Evolutionary conservation across 1,284 basidiomycete species (phyloP).

Genomic region (Naganishia sp.): DNA sequence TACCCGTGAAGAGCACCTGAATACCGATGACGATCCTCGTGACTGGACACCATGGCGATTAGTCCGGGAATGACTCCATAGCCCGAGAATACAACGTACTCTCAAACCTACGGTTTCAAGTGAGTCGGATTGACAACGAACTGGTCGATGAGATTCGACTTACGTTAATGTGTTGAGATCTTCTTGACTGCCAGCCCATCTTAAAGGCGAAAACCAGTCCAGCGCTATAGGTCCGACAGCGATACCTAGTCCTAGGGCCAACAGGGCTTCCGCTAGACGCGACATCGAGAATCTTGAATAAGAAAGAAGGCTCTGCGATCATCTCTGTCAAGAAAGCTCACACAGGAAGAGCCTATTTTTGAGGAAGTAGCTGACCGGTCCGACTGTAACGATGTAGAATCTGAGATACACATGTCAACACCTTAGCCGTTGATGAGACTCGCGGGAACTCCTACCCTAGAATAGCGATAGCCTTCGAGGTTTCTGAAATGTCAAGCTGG

Average conservation of each 20-base stretch:
- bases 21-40: constrained; percentile 91
- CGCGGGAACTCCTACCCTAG: constrained; percentile 26
- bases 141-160: constrained; percentile 1
- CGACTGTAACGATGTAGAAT: constrained; percentile 49
- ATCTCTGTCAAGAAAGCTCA: constrained; percentile 34
- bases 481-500: constrained; percentile 49
- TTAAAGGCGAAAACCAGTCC: constrained; percentile 59
- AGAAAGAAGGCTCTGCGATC: not conserved
- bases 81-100: constrained; percentile 4
- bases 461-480: constrained; percentile 49
- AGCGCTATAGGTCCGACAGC: constrained; percentile 62
- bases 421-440: not conserved
- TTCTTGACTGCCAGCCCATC: constrained; percentile 65
- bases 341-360: constrained; percentile 56
- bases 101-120: constrained; percentile 5
- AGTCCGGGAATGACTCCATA: not conserved
- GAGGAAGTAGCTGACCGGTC: constrained; percentile 51
- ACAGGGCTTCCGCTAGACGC: constrained; percentile 82
- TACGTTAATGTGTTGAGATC: constrained; percentile 64
- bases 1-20: constrained; percentile 79
- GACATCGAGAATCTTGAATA: not conserved
- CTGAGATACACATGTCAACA: constrained; percentile 33
- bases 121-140: not conserved
- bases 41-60: constrained; percentile 53
- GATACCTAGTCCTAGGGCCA: constrained; percentile 90